Evolutionary conservation across 371 early-diverging fungal genomes (phyloP).

Genomic region (Mortierella sp.): DNA sequence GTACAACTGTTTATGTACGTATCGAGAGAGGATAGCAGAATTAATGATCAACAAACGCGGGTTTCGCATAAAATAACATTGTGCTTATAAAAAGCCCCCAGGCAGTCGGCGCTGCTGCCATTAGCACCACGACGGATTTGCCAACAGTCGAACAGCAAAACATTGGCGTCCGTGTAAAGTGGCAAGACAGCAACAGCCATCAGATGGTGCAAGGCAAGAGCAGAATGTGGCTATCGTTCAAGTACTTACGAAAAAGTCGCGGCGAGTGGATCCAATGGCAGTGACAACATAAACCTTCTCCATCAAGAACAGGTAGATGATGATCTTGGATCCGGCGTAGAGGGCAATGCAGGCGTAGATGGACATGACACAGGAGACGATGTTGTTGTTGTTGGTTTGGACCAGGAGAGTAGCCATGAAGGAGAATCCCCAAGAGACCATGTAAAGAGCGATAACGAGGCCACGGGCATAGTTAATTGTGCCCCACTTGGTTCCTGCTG

Average conservation of each 20-base stretch:
- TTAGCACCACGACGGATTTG: not conserved
- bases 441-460: conserved; percentile 61
- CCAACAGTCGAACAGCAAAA: not conserved
- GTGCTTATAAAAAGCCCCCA: not conserved
- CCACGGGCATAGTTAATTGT: conserved; percentile 66
- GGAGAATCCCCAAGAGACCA: conserved; percentile 65
- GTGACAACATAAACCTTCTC: conserved; percentile 67
- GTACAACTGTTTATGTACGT: conserved; percentile 48
- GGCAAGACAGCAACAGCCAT: not conserved
- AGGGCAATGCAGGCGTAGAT: conserved; percentile 61
- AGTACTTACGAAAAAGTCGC: conserved; percentile 25
- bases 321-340: conserved; percentile 62
- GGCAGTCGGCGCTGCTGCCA: not conserved
- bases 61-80: not conserved
- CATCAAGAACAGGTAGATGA: conserved; percentile 68
- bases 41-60: not conserved
- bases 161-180: not conserved
- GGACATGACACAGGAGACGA: conserved; percentile 64
- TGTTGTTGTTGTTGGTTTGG: conserved; percentile 70
- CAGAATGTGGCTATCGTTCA: too few species aligned
- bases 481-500: conserved; percentile 58
- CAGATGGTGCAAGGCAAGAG: not conserved
- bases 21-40: not conserved
- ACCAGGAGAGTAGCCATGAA: conserved; percentile 66
- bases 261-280: conserved; percentile 46